These are phyloP conservation scores for Alternaria sp. DNA, from an alignment of 2,329 filamentous ascomycete genomes.

Conservation along the genomic window DNA sequence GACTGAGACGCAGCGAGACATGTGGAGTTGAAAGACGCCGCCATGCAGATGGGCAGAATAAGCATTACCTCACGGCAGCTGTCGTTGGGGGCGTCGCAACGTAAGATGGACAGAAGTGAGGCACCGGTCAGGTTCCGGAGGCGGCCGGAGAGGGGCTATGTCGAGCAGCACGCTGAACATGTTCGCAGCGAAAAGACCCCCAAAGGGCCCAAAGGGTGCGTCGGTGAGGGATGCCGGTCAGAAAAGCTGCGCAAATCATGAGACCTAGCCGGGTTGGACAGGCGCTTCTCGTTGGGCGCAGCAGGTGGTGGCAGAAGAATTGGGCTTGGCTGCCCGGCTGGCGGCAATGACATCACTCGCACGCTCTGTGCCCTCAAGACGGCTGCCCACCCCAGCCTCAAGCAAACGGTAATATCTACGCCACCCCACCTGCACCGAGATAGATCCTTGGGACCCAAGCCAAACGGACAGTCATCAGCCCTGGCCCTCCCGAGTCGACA, in stretches of 20 bases:
- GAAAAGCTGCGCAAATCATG: slow-evolving; percentile 14
- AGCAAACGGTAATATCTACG: slow-evolving; percentile 25
- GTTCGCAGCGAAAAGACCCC: slow-evolving; percentile 6
- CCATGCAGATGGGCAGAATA: background rate
- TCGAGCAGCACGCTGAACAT: slow-evolving; percentile 8
- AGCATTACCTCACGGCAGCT: background rate
- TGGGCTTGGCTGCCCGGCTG: slow-evolving; percentile 9
- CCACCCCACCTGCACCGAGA: slow-evolving; percentile 20
- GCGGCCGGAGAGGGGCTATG: slow-evolving; percentile 10
- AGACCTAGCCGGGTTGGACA: background rate
- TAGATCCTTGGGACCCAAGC: slow-evolving; percentile 23
- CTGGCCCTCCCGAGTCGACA: slow-evolving; percentile 9
- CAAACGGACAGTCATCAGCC: slow-evolving; percentile 27
- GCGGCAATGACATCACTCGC: slow-evolving; percentile 15
- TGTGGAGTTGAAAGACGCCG: background rate
- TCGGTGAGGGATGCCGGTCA: slow-evolving; percentile 15
- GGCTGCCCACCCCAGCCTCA: slow-evolving; percentile 24
- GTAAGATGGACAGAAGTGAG: slow-evolving; percentile 4
- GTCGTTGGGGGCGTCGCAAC: background rate
- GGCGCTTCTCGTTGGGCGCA: slow-evolving; percentile 17
- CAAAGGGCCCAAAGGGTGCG: background rate
- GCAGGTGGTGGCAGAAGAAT: slow-evolving; percentile 2
- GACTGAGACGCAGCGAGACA: slow-evolving; percentile 3
- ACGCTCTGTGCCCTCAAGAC: slow-evolving; percentile 6
- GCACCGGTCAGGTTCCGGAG: slow-evolving; percentile 14